Evolutionary conservation across 768 basidiomycete genomes (phyloP).

Genomic region (Trichaptum fuscoviolaceum): DNA sequence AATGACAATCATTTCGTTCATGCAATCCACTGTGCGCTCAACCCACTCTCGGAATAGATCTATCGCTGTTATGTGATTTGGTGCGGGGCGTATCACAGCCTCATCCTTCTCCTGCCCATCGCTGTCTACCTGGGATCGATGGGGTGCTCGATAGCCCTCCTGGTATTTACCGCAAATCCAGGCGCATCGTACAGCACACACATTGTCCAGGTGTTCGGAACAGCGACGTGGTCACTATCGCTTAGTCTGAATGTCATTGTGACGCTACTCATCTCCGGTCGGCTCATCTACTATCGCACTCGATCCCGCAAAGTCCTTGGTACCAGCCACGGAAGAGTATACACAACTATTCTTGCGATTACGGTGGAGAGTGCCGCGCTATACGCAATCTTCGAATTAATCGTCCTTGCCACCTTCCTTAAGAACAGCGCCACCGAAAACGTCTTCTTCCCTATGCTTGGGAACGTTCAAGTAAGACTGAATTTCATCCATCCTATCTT

Average conservation of each 20-base stretch:
- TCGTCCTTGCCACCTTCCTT: constrained; percentile 37
- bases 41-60: constrained; percentile 2
- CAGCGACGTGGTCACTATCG: constrained; percentile 23
- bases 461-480: background rate
- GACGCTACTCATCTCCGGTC: constrained; percentile 34
- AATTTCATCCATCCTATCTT: background rate
- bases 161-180: background rate
- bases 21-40: background rate
- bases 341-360: constrained; percentile 33
- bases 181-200: background rate
- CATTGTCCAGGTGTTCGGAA: constrained; percentile 1
- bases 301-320: constrained; percentile 18
- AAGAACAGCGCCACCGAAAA: constrained; percentile 16
- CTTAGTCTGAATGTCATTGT: constrained; percentile 38
- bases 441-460: background rate
- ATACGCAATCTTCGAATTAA: constrained; percentile 33
- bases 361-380: constrained; percentile 37
- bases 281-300: constrained; percentile 23
- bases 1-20: background rate
- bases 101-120: constrained; percentile 5
- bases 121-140: constrained; percentile 6
- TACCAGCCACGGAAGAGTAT: constrained; percentile 26
- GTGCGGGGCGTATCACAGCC: constrained; percentile 5
- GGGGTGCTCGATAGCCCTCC: constrained; percentile 2
- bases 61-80: constrained; percentile 14